Conservation (phyloP, 768 basidiomycete species). For the Asterophora lycoperdoides region DNA sequence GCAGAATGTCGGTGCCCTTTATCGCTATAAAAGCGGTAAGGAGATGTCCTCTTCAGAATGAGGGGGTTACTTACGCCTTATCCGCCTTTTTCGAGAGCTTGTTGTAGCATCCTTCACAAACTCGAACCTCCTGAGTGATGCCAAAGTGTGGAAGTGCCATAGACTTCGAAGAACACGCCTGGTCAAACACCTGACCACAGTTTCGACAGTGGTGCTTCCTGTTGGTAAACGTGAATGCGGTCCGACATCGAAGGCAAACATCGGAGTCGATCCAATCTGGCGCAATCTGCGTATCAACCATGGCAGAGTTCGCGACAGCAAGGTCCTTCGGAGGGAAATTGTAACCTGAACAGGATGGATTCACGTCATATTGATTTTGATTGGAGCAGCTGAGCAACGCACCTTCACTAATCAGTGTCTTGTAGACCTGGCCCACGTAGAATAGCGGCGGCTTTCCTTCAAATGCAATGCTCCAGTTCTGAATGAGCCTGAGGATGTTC, state of each 20-base stretch:
- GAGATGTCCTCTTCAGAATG: background rate
- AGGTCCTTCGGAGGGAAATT: conserved; percentile 81
- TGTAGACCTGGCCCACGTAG: conserved; percentile 81
- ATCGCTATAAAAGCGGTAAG: conserved; percentile 26
- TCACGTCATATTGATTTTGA: background rate
- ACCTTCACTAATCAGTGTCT: conserved; percentile 74
- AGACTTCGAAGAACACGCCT: conserved; percentile 81
- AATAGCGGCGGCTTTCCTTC: conserved; percentile 69
- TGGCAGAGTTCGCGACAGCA: conserved; percentile 64
- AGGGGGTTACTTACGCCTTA: conserved; percentile 39
- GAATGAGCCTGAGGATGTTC: conserved; percentile 72
- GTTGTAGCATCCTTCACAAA: conserved; percentile 86
- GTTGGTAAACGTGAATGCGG: conserved; percentile 90
- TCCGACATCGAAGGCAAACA: conserved; percentile 88
- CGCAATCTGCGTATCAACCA: conserved; percentile 88
- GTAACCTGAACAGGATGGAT: conserved; percentile 47
- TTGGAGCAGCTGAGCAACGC: conserved; percentile 13
- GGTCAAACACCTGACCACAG: conserved; percentile 96
- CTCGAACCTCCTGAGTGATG: conserved; percentile 86
- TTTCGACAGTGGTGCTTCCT: conserved; percentile 98
- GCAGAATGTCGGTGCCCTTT: conserved; percentile 52
- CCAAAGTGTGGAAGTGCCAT: conserved; percentile 91
- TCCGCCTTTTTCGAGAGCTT: conserved; percentile 69
- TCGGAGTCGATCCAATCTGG: conserved; percentile 98
- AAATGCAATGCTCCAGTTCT: conserved; percentile 92